Evolutionary conservation across 140 eudicot species (phyloP), one percentile per base, ranked within the genome.

Genomic region (Senecio squalidus): DNA sequence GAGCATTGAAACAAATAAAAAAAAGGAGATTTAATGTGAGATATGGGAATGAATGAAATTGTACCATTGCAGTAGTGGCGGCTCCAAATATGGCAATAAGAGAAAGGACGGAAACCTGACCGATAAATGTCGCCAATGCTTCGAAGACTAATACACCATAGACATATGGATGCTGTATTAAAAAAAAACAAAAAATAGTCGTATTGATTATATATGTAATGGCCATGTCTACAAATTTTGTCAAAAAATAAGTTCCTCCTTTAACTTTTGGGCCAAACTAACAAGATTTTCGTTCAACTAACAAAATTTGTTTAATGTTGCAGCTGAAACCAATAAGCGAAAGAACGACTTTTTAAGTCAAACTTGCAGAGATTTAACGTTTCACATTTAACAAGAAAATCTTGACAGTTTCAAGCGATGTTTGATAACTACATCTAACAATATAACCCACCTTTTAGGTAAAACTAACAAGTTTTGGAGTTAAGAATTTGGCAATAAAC

Each of bases 61-160:
- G 21, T 89, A 89, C 97, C 97, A 89, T 85, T 44, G 97, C 95
- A 10, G 97, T 89, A 28, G 95, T 82, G 41, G 97, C 97, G 16
- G 97, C 95, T 28, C 97, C 97, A 49, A 89, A 89, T n/a, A 89
- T 44, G 29, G 94, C 97, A 69, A 85, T 86, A 64, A 89, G 90
- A n/a, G 97, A 85, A 45, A 89, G 90, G 57, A 89, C 95, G 0
- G 95, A 89, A 9, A 89, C 97, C 71, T 89, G 95, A 11, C 97
- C 95, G 5, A 89, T 72, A 48, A 82, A 89, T 9, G 98, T 91
- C 25, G 98, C 98, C 88, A 91, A 76, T 68, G 98, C 98, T 72
- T 91, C 98, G 41, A 91, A 86, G 18, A 91, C 52, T 65, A 91
- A 71, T 43, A 91, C 98, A 5, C 92, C 98, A 26, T 91, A 91